Evolutionary conservation across 306 rosid genomes (phyloP).

Genomic region (Gynostemma pentaphyllum): DNA sequence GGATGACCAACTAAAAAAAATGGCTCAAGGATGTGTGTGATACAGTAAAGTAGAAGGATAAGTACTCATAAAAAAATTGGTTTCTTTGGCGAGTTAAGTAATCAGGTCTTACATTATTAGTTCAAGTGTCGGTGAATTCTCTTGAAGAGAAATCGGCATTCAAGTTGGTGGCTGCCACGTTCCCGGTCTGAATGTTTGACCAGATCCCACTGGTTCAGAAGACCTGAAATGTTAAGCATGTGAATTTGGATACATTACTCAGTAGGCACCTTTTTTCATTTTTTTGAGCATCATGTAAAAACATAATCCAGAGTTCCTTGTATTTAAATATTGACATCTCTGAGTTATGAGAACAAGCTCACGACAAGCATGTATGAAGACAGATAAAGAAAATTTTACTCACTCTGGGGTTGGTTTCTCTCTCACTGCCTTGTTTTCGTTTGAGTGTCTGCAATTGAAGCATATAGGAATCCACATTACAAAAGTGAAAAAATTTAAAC

Average conservation of each 20-base stretch:
- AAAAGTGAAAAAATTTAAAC: background rate
- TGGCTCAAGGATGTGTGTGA: too few relatives aligned
- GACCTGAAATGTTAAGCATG: slow-evolving; percentile 36
- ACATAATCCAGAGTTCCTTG: background rate
- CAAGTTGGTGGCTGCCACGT: slow-evolving; percentile 95
- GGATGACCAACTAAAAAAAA: too few relatives aligned
- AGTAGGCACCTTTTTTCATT: background rate
- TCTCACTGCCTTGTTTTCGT: slow-evolving; percentile 25
- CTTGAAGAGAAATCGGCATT: slow-evolving; percentile 3
- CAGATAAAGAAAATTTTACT: slow-evolving; percentile 18
- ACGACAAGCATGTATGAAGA: background rate
- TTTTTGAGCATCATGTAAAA: background rate
- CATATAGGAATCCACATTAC: background rate
- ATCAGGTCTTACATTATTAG: background rate
- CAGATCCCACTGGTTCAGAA: slow-evolving; percentile 68
- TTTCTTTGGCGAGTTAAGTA: background rate
- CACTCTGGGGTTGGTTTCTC: slow-evolving; percentile 33
- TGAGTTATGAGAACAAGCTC: background rate
- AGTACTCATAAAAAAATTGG: background rate
- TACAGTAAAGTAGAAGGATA: background rate
- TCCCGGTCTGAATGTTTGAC: slow-evolving; percentile 62
- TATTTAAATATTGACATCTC: background rate
- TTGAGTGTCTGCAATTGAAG: slow-evolving; percentile 36
- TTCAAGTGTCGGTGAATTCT: background rate
- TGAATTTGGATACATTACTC: slow-evolving; percentile 2